Conservation (phyloP, 2,329 filamentous ascomycete genomes). For the Tolypocladium paradoxum region DNA sequence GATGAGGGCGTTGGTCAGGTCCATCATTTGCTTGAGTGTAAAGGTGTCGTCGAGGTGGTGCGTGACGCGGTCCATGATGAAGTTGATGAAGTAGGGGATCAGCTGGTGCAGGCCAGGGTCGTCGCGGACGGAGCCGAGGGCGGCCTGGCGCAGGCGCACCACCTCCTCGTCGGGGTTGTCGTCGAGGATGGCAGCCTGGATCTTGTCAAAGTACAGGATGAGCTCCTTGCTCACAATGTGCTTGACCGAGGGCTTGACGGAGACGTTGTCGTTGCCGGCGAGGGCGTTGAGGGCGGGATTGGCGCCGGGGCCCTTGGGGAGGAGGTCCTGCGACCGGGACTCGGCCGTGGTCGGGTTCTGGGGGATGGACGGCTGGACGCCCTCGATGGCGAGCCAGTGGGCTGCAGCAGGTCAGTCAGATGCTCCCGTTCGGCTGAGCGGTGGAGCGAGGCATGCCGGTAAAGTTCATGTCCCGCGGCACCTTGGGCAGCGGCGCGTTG, state of each 20-base stretch:
- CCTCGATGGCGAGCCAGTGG: slow-evolving; percentile 96
- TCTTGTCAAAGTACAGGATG: slow-evolving; percentile 93
- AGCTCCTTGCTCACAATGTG: slow-evolving; percentile 94
- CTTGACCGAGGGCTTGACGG: slow-evolving; percentile 85
- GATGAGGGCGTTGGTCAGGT: slow-evolving; percentile 73
- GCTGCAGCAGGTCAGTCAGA: slow-evolving; percentile 36
- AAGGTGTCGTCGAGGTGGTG: slow-evolving; percentile 88
- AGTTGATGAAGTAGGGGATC: slow-evolving; percentile 92
- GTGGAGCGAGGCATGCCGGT: slow-evolving; percentile 49
- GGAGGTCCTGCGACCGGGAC: slow-evolving; percentile 70
- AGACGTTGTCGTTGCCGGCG: slow-evolving; percentile 72
- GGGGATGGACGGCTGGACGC: slow-evolving; percentile 90
- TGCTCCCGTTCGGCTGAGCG: background rate
- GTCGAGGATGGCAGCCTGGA: slow-evolving; percentile 79
- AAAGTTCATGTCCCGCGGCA: slow-evolving; percentile 84
- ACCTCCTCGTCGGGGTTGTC: slow-evolving; percentile 73
- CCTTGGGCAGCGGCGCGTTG: slow-evolving; percentile 88
- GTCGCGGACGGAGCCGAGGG: slow-evolving; percentile 71
- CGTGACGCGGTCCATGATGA: slow-evolving; percentile 90
- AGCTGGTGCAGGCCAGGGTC: slow-evolving; percentile 93
- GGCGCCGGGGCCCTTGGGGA: slow-evolving; percentile 81
- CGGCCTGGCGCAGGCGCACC: slow-evolving; percentile 64
- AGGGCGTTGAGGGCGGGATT: slow-evolving; percentile 74
- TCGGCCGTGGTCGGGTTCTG: slow-evolving; percentile 89
- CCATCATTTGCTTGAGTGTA: slow-evolving; percentile 83